Evolutionary conservation across 1,139 yeast species (phyloP), one percentile per base, ranked within the genome.

Genomic region (Yamadazyma aaseri): DNA sequence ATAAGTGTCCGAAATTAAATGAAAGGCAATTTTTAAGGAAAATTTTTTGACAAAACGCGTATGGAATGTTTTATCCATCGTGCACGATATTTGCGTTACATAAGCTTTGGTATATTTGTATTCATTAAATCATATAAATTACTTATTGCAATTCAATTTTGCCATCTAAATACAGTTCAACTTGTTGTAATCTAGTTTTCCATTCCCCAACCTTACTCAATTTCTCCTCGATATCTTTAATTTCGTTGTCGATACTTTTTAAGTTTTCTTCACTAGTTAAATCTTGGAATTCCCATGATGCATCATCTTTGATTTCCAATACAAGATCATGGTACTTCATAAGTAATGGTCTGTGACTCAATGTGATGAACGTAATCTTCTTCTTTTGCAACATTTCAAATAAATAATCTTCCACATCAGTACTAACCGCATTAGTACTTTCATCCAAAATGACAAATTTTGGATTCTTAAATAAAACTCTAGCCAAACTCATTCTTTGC

Each of bases 361-460:
- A 76, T 1, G 97, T 87, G 39, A 90, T 76, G 44, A 86, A 78
- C 1, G 95, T 84, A 53, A 87, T 84, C 30, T 79, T 76, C 50
- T 79, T 79, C 39, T 65, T 65, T 51, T 79, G 84, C 56, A 90
- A 71, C 44, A 82, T 60, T 52, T 86, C 95, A 59, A 89, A 90
- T 40, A 90, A 68, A 44, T 81, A 76, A 46, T 90, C 97, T 59
- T 90, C 97, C 55, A 86, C 90, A 58, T 90, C 97, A 24, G 86
- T 83, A 39, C 90, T 80, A 11, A 90, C 92, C 0, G 97, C 97
- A 53, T 89, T 86, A 8, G 97, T 90, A 21, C 95, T 86, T 59
- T 90, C 97, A 60, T 90, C 97, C 45, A 90, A 72, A 5, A 90
- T 79, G 3, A 90, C 92, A 58, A 86, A 85, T 54, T 75, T 74